These are phyloP conservation scores for Verticillium dahliae DNA, from an alignment of 2,329 filamentous ascomycete species.

Conservation along the genomic window DNA sequence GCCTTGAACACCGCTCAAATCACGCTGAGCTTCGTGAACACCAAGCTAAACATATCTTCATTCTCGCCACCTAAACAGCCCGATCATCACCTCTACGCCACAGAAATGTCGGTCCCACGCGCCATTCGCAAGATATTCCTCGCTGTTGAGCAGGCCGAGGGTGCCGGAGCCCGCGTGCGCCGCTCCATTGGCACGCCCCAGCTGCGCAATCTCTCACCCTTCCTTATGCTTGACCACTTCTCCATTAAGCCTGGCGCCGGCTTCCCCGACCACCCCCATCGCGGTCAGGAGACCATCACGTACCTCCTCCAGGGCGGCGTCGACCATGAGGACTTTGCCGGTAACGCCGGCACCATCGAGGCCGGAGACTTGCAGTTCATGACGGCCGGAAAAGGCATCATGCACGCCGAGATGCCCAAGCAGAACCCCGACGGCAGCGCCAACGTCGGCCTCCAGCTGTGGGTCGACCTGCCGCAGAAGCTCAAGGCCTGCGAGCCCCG, in stretches of 20 bases:
- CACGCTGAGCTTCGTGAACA: slow-evolving; percentile 3
- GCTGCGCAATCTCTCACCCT: slow-evolving; percentile 81
- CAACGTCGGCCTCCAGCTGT: slow-evolving; percentile 87
- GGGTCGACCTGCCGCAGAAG: slow-evolving; percentile 81
- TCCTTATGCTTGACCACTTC: slow-evolving; percentile 96
- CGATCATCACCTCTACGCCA: slow-evolving; percentile 20
- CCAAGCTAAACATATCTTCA: not conserved
- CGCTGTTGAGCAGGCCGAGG: slow-evolving; percentile 80
- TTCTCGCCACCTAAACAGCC: slow-evolving; percentile 4
- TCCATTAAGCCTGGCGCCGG: slow-evolving; percentile 71
- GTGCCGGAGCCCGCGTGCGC: slow-evolving; percentile 79
- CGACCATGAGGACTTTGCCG: slow-evolving; percentile 89
- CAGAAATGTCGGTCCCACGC: slow-evolving; percentile 62
- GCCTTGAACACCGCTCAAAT: slow-evolving; percentile 7
- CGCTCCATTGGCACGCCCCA: slow-evolving; percentile 80
- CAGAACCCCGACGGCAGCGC: slow-evolving; percentile 67
- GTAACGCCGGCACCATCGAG: slow-evolving; percentile 75
- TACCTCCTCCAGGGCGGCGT: slow-evolving; percentile 82
- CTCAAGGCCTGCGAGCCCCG: slow-evolving; percentile 87
- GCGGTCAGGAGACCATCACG: slow-evolving; percentile 83
- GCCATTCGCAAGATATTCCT: slow-evolving; percentile 78
- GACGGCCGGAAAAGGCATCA: slow-evolving; percentile 86
- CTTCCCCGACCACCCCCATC: slow-evolving; percentile 81
- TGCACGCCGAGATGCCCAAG: slow-evolving; percentile 92
- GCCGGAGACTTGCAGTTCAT: slow-evolving; percentile 95